Conservation (phyloP, 371 early-diverging fungal species). For the Mucor indicus region DNA sequence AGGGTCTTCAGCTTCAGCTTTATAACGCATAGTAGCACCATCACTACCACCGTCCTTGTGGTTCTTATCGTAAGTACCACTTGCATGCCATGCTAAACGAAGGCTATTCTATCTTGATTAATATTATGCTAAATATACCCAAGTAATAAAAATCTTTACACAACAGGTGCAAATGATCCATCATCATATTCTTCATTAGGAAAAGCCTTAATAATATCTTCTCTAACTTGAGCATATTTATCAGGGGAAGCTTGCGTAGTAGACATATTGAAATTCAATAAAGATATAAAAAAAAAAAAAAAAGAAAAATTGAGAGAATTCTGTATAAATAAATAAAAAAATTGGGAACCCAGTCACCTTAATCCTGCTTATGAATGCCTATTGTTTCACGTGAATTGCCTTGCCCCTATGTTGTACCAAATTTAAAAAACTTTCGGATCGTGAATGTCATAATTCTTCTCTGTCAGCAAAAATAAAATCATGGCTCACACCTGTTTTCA, state of each 20-base stretch:
- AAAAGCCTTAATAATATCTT: conserved; percentile 60
- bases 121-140: background rate
- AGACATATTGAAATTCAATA: conserved; percentile 32
- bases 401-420: too few species aligned
- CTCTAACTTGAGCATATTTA: conserved; percentile 47
- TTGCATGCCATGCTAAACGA: conserved; percentile 84
- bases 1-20: conserved; percentile 65
- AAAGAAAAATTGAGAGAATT: background rate
- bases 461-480: conserved; percentile 13
- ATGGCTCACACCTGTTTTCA: conserved; percentile 2
- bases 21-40: conserved; percentile 78
- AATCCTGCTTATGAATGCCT: conserved; percentile 26
- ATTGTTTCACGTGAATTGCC: too few species aligned
- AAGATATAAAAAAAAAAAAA: conserved; percentile 11
- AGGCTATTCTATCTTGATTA: too few species aligned
- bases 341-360: conserved; percentile 18
- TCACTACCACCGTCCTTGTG: conserved; percentile 75
- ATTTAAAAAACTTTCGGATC: too few species aligned
- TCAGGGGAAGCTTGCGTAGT: conserved; percentile 40
- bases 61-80: conserved; percentile 76
- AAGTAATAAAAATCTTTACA: conserved; percentile 35
- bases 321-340: background rate
- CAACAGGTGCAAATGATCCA: conserved; percentile 79
- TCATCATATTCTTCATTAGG: conserved; percentile 76
- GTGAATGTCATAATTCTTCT: background rate